Percentiles rank a stretch among this genome's conserved stretches.
phyloP scores from a whole-genome alignment of 2,329 filamentous ascomycete species.

The Sarocladiaceae sp. region DNA sequence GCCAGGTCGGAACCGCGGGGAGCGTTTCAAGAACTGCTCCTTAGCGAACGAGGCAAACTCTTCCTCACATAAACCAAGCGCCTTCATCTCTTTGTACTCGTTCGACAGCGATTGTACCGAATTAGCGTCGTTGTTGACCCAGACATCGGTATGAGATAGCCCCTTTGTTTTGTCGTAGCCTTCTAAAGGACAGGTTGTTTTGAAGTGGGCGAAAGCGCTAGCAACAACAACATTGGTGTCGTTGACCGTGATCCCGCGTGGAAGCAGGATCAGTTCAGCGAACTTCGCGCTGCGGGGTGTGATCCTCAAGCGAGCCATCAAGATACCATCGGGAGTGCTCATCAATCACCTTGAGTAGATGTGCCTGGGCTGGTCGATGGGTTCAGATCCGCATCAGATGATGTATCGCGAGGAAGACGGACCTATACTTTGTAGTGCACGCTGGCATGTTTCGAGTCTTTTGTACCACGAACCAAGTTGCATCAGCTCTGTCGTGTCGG shows the following conservation, averaged over 20 bases:
- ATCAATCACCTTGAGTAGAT: constrained; percentile 3
- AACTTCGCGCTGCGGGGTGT: constrained; percentile 10
- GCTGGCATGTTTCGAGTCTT: neutral
- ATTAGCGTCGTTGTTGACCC: neutral
- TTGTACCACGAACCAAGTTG: neutral
- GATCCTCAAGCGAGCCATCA: constrained; percentile 6
- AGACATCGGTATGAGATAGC: constrained; percentile 9
- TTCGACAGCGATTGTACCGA: constrained; percentile 4
- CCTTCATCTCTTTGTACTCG: constrained; percentile 12
- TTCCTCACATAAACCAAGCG: constrained; percentile 10
- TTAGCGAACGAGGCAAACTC: constrained; percentile 11
- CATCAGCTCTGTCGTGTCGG: constrained; percentile 2
- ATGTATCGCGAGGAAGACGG: neutral
- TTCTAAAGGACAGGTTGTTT: constrained; percentile 3
- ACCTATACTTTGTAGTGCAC: neutral
- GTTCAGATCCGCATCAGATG: constrained; percentile 8
- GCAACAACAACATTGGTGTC: constrained; percentile 11
- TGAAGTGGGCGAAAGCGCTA: constrained; percentile 11
- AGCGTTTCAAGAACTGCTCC: constrained; percentile 7
- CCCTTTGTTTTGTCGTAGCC: constrained; percentile 5
- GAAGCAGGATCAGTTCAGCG: constrained; percentile 6
- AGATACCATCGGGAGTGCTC: constrained; percentile 4
- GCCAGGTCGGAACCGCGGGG: neutral
- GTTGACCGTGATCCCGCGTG: constrained; percentile 7
- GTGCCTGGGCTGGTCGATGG: constrained; percentile 6